Evolutionary conservation across 768 basidiomycete species (phyloP), one percentile per base, ranked within the genome.

Genomic region (Trametes punicea): DNA sequence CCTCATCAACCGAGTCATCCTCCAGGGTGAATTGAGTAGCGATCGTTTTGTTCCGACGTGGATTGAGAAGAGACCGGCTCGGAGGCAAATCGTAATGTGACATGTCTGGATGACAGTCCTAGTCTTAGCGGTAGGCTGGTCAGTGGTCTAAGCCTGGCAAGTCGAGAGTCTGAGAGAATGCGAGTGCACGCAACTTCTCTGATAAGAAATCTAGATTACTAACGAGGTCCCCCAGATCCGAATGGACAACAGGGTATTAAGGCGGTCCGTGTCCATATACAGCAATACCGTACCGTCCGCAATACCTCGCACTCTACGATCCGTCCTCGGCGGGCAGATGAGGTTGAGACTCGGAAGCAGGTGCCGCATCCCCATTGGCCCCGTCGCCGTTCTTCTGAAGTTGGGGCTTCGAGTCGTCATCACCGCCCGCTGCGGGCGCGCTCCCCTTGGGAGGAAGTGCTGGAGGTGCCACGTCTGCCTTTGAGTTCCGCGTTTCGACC

Each of bases 391-490:
- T 48, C 40, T 16, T 23, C 21, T 27, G 44, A 9, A 25, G n/a
- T 20, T 38, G 34, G 26, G 21, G 18, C 6, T 41, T 10, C 2
- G 40, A 15, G 40, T 20, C 38, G 20, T 13, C 34, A n/a, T 29
- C 34, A 15, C 9, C 34, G 15, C 7, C 21, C 8, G 18, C 13
- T 4, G 31, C 23, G n/a, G 49, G 38, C 27, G 23, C 31, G 20
- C 25, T 36, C 49, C 40, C 50, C 44, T 55, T 55, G 4, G 58
- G 53, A 15, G 58, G 58, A 6, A 46, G 55, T 34, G n/a, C 48
- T 4, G 58, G 58, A 3, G 58, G 58, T 16, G 47, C 21, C 15
- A 31, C 58, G 20, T 50, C 52, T 6, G 11, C 41, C 23, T 31
- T 44, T 6, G 10, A 4, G 6, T 33, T 18, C 34, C 21, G 25